phyloP scores from a whole-genome alignment of 2,329 filamentous ascomycete species.

The Nigrospora sphaerica region DNA sequence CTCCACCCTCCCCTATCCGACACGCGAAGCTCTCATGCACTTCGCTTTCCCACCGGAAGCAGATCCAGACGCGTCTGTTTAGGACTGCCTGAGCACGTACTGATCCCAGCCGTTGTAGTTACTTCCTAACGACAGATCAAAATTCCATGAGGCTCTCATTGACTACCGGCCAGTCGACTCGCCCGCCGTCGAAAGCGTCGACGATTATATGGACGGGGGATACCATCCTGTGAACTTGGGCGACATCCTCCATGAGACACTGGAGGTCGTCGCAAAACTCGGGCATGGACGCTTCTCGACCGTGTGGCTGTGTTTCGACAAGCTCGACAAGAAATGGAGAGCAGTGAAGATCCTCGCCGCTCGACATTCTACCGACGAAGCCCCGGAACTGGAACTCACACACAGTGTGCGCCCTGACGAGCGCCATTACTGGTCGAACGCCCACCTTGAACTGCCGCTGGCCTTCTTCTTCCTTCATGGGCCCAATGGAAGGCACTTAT shows the following conservation, averaged over 20 bases:
- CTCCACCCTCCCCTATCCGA: too few relatives aligned
- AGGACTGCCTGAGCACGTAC: too few relatives aligned
- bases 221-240: constrained; percentile 2
- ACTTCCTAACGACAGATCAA: too few relatives aligned
- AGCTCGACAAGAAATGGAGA: neutral
- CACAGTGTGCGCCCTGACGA: neutral
- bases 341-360: constrained; percentile 1
- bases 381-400: neutral
- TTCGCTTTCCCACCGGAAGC: too few relatives aligned
- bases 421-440: neutral
- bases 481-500: neutral
- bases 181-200: neutral
- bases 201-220: neutral
- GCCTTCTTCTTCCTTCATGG: neutral
- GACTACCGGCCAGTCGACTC: neutral
- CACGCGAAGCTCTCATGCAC: too few relatives aligned
- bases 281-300: neutral
- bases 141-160: too few relatives aligned
- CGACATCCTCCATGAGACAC: neutral
- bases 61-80: too few relatives aligned
- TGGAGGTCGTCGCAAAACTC: constrained; percentile 2
- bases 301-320: constrained; percentile 5
- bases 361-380: neutral
- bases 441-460: neutral
- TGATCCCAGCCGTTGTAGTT: too few relatives aligned